These are phyloP conservation scores for Alternaria postmessia DNA, from an alignment of 2,329 filamentous ascomycete genomes.

Conservation along the genomic window DNA sequence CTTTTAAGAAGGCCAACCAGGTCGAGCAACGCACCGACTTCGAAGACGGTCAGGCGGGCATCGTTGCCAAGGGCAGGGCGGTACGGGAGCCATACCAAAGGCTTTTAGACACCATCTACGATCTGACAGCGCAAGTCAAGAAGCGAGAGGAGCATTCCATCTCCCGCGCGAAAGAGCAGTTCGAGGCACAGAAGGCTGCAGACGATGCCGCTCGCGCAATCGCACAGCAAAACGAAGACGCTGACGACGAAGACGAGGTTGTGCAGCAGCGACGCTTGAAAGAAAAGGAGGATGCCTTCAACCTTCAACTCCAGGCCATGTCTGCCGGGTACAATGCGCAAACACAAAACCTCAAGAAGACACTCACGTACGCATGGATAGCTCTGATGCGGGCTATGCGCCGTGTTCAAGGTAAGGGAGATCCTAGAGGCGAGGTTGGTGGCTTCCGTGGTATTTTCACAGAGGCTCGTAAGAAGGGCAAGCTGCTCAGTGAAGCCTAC, in stretches of 20 bases:
- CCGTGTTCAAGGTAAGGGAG: slow-evolving; percentile 84
- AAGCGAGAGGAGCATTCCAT: slow-evolving; percentile 71
- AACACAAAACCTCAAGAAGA: slow-evolving; percentile 78
- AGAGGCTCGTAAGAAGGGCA: slow-evolving; percentile 85
- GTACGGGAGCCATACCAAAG: slow-evolving; percentile 85
- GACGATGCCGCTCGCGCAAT: slow-evolving; percentile 50
- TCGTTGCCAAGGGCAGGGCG: slow-evolving; percentile 70
- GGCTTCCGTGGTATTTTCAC: slow-evolving; percentile 89
- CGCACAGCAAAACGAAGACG: slow-evolving; percentile 52
- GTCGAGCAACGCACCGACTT: slow-evolving; percentile 80
- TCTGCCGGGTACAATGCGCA: slow-evolving; percentile 75
- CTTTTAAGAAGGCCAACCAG: slow-evolving; percentile 87
- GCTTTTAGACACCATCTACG: slow-evolving; percentile 87
- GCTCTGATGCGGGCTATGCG: slow-evolving; percentile 93
- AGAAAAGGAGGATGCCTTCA: slow-evolving; percentile 62
- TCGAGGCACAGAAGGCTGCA: slow-evolving; percentile 56
- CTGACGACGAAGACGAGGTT: slow-evolving; percentile 65
- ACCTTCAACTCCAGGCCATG: slow-evolving; percentile 64
- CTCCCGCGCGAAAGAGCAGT: slow-evolving; percentile 63
- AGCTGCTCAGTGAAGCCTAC: slow-evolving; percentile 93
- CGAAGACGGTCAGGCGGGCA: slow-evolving; percentile 77
- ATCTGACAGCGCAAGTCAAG: slow-evolving; percentile 75
- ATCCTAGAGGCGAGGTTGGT: slow-evolving; percentile 65
- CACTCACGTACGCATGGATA: slow-evolving; percentile 94
- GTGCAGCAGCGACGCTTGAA: slow-evolving; percentile 44